Evolutionary conservation across 2,329 filamentous ascomycete species (phyloP), one percentile per base, ranked within the genome.

Genomic region (Metarhizium humberi): DNA sequence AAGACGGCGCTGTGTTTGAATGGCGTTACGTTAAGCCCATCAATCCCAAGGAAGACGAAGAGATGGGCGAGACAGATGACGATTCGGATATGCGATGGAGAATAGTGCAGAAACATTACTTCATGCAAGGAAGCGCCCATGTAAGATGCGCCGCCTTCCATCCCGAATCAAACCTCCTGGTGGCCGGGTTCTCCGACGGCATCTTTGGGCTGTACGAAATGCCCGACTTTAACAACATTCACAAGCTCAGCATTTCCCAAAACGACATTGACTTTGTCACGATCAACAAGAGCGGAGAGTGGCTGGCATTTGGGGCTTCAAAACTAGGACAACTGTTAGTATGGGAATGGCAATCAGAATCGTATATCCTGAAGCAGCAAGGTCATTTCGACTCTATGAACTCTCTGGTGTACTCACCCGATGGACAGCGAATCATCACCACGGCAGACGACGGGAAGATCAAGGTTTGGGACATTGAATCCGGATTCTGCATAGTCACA

Each of bases 321-420:
- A 95, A 95, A 64, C 79, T 96, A 5, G 95, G 95, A 0, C 94
- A 99, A 68, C 78, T 99, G n/a, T 75, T 99, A 4, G 94, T 99
- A 4, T 99, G 94, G 94, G 94, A 99, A 70, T 99, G 95, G 92
- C 92, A 97, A 68, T 99, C 94, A 0, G 95, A 99, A 71, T 97
- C 92, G 6, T 99, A 99, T 70, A 95, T 99, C 56, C 77, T 99
- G 50, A 99, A 99, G 73, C 94, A 99, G 67, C 94, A 97, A 71
- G 94, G 92, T 0, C 94, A 99, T 71, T 92, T 96, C 61, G 94
- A 99, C 69, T 88, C 90, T 2, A 92, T 97, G 82, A 97, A 97
- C 70, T 82, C 91, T 0, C 78, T 99, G 4, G 87, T 88, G 8
- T 99, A 97, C 71, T 92, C 94, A 5, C 92, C 94, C 0, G 92